These are phyloP conservation scores for Chytridiales sp. DNA, from an alignment of 371 early-diverging fungal species.

Conservation along the genomic window DNA sequence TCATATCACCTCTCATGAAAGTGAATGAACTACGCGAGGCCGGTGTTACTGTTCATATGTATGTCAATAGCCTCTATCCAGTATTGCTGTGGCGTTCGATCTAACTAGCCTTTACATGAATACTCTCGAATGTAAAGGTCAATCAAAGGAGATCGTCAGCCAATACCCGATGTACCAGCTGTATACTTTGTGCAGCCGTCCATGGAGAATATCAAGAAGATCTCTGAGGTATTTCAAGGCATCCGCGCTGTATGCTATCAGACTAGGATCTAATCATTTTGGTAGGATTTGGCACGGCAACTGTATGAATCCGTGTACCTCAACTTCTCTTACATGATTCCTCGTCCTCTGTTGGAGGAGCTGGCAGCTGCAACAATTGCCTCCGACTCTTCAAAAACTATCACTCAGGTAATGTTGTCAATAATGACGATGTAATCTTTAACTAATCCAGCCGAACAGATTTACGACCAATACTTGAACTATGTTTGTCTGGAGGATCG, in stretches of 20 bases:
- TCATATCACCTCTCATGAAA: conserved; percentile 95
- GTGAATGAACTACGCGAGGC: conserved; percentile 96
- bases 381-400: conserved; percentile 67
- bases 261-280: neutral
- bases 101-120: neutral
- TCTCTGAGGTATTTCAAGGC: conserved; percentile 63
- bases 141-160: conserved; percentile 75
- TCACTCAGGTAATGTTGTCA: conserved; percentile 65
- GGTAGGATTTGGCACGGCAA: conserved; percentile 82
- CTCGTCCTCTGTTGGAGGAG: conserved; percentile 90
- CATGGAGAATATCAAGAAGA: conserved; percentile 73
- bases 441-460: conserved; percentile 40
- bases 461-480: conserved; percentile 97
- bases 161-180: conserved; percentile 95
- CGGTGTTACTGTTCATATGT: conserved; percentile 99
- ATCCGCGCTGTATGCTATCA: neutral
- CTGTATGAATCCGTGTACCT: conserved; percentile 95
- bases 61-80: conserved; percentile 18
- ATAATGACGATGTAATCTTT: neutral
- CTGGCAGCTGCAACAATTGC: conserved; percentile 80
- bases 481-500: conserved; percentile 90
- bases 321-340: conserved; percentile 88
- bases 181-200: conserved; percentile 97
- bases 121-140: conserved; percentile 37
- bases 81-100: neutral